A percentile compares a stretch with the other conserved stretches of the same genome.
phyloP scores from a whole-genome alignment of 768 basidiomycete species.

The Cantharellus anzutake region DNA sequence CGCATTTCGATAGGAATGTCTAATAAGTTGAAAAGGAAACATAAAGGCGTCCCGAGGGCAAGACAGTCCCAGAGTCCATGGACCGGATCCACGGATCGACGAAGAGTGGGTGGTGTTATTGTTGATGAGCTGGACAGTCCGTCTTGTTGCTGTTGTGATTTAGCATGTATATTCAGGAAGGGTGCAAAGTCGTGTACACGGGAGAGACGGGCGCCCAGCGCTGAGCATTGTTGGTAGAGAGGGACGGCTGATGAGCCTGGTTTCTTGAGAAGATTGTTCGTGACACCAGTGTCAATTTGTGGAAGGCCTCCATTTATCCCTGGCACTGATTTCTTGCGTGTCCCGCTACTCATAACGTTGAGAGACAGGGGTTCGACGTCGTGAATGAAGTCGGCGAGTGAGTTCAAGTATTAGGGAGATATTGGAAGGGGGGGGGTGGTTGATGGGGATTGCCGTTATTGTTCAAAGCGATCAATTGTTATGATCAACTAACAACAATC shows the following conservation, averaged over 20 bases:
- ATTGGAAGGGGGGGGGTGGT: not conserved
- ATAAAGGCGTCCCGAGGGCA: conserved; percentile 80
- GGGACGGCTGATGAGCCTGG: conserved; percentile 72
- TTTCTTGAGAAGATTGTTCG: conserved; percentile 81
- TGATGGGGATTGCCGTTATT: not conserved
- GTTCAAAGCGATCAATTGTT: no score
- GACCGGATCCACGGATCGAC: conserved; percentile 80
- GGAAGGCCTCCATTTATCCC: conserved; percentile 13
- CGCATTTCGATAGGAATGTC: conserved; percentile 17
- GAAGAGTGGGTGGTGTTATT: conserved; percentile 11
- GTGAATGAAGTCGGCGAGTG: no score
- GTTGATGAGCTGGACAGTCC: not conserved
- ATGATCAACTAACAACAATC: no score
- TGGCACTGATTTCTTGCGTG: conserved; percentile 59
- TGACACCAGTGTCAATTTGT: conserved; percentile 58
- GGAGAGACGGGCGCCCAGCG: conserved; percentile 55
- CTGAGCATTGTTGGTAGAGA: conserved; percentile 81
- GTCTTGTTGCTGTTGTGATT: not conserved
- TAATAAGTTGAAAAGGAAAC: conserved; percentile 90
- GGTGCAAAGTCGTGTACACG: conserved; percentile 53
- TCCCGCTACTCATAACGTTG: conserved; percentile 9
- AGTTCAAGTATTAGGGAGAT: not conserved
- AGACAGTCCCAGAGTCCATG: conserved; percentile 90
- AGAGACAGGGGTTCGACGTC: no score
- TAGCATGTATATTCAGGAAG: conserved; percentile 8